Evolutionary conservation across 176 grass and related monocot species (phyloP).

Genomic region (maize (Zea mays)): DNA sequence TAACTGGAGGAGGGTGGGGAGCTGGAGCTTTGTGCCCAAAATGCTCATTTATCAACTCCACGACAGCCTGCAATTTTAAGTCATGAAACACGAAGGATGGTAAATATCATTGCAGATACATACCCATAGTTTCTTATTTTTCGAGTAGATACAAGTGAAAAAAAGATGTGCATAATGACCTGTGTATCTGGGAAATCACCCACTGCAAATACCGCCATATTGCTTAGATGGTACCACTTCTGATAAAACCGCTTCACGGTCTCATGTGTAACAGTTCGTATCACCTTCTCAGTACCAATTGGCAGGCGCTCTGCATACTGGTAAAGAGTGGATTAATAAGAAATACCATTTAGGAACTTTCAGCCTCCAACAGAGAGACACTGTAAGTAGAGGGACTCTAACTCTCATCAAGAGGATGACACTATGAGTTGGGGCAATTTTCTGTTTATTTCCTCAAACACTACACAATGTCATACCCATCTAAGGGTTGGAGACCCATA

Average conservation of each 20-base stretch:
- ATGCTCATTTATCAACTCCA: conserved; percentile 94
- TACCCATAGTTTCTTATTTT: conserved; percentile 1
- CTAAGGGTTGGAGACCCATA: too few relatives aligned
- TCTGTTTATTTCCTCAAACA: too few relatives aligned
- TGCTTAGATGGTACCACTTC: conserved; percentile 97
- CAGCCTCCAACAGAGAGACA: neutral
- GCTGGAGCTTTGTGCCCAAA: conserved; percentile 74
- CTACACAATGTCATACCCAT: too few relatives aligned
- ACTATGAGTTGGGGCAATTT: too few relatives aligned
- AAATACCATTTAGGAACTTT: conserved; percentile 29
- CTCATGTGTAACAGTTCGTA: conserved; percentile 79
- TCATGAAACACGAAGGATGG: conserved; percentile 16
- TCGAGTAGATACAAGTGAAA: conserved; percentile 8
- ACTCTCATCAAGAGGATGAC: too few relatives aligned
- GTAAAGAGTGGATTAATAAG: conserved; percentile 35
- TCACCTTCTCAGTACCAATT: conserved; percentile 93
- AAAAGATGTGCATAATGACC: conserved; percentile 47
- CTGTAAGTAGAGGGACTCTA: too few relatives aligned
- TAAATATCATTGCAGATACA: conserved; percentile 36
- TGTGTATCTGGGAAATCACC: conserved; percentile 87
- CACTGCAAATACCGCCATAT: conserved; percentile 95
- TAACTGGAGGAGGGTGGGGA: conserved; percentile 51
- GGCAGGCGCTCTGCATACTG: conserved; percentile 97
- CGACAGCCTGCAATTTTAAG: conserved; percentile 58
- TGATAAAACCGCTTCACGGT: conserved; percentile 75